Base-by-base conservation (phyloP, 2,329 filamentous ascomycete genomes). In the Ploettnerulaceae sp. region DNA sequence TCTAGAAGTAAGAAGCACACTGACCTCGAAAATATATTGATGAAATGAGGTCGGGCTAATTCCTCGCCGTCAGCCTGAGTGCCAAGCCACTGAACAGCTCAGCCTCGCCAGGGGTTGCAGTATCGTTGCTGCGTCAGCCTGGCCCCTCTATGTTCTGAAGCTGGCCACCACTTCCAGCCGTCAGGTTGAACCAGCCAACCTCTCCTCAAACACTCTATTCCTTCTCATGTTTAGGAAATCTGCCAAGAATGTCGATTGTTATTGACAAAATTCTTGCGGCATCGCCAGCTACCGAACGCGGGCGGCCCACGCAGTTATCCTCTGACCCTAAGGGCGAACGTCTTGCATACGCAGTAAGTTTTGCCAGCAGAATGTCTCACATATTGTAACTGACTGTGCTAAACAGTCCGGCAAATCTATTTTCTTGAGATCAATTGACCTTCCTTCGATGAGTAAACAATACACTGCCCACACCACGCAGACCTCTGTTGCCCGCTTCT, bases 341-440 rank as follows among this genome's bases (percentile, higher is more conserved):
- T 56, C 83, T 98, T 69, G 86, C 89, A 49, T 98, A 98, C 68
- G 89, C 91, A 51, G 89, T 94, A 75, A 67, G 82, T 68, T 41
- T 26, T 39, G 51, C 39, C 6, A n/a, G 29, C 24, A 21, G 25
- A 8, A 25, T n/a, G 3, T 3, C 8, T 20, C 9, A 9, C 11
- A 7, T 25, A 25, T 43, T 21, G 22, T 22, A 45, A 40, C 52
- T 60, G 24, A 52, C 8, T 6, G 49, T 28, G 8, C 15, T 9
- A 7, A 41, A 29, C 51, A 94, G 89, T 91, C 89, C 43, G 90
- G 89, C 63, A 97, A 97, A 74, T 97, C 91, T 52, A 84, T 98
- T 69, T 97, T 96, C 70, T 76, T 98, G 37, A 89, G 93, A 59
- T 90, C 84, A 53, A 95, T 98, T 71, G 91, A 98, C 71, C 73